phyloP scores from a whole-genome alignment of 1,284 basidiomycete species.

The Coniophora puteana region DNA sequence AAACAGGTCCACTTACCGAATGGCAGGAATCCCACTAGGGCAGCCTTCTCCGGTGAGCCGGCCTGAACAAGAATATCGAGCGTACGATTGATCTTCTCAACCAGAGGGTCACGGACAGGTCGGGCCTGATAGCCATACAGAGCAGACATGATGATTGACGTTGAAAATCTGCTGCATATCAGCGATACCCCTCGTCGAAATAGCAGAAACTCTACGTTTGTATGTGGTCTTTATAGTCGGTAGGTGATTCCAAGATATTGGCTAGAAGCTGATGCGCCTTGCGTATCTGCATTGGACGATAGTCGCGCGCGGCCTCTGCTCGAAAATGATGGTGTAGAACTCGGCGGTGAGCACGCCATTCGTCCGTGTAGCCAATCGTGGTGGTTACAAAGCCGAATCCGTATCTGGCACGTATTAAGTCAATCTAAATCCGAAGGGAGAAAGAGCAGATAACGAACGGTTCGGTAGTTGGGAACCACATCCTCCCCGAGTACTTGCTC shows the following conservation, averaged over 20 bases:
- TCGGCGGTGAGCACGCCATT: constrained; percentile 28
- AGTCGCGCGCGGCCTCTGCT: constrained; percentile 20
- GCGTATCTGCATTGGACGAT: constrained; percentile 25
- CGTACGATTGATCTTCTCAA: constrained; percentile 19
- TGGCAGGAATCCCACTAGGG: constrained; percentile 23
- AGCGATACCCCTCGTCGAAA: not conserved
- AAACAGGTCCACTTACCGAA: constrained; percentile 15
- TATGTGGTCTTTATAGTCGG: constrained; percentile 24
- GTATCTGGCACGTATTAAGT: constrained; percentile 14
- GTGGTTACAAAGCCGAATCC: constrained; percentile 27
- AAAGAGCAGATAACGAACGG: constrained; percentile 7
- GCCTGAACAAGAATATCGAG: constrained; percentile 16
- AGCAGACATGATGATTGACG: constrained; percentile 22
- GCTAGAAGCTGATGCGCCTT: constrained; percentile 24
- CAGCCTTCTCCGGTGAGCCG: constrained; percentile 23
- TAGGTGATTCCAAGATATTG: constrained; percentile 19
- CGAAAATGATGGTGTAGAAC: constrained; percentile 29
- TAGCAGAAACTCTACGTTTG: constrained; percentile 20
- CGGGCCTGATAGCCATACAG: constrained; percentile 25
- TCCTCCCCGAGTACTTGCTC: constrained; percentile 25
- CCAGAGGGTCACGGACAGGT: constrained; percentile 21
- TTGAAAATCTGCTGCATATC: constrained; percentile 13
- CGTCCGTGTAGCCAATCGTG: constrained; percentile 24
- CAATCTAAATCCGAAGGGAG: not conserved
- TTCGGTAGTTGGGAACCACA: no score